Evolutionary conservation across 257 asterid species (phyloP).

Genomic region (Lycium barbarum): DNA sequence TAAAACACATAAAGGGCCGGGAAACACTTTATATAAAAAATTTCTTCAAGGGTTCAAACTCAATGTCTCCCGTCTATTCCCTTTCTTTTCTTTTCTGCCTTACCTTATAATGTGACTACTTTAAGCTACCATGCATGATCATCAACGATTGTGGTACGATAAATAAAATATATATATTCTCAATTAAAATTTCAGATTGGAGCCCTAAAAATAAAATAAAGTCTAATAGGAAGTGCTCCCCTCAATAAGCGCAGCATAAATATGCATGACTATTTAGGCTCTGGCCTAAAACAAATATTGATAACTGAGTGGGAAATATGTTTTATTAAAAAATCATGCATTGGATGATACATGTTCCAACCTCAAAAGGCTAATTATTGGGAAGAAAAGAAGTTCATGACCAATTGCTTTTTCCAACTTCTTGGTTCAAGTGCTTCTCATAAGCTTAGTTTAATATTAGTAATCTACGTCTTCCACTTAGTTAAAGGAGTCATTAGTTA

Average conservation of each 20-base stretch:
- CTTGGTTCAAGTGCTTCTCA: constrained; percentile 20
- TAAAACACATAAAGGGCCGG: neutral
- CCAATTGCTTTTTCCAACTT: constrained; percentile 20
- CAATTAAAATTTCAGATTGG: neutral
- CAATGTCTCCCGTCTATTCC: neutral
- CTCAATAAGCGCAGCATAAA: too few species aligned
- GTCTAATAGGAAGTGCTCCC: too few species aligned
- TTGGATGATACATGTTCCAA: neutral
- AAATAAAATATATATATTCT: neutral
- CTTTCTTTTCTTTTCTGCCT: neutral
- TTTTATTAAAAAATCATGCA: neutral
- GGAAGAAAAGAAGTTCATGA: neutral
- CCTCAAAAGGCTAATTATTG: constrained; percentile 1
- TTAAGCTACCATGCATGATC: neutral
- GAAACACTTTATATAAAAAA: neutral
- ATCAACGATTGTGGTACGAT: neutral
- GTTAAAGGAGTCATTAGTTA: constrained; percentile 17
- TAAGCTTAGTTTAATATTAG: neutral
- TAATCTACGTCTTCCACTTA: neutral
- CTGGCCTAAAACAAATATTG: neutral
- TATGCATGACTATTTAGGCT: too few species aligned
- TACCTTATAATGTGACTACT: neutral
- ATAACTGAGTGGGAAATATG: neutral
- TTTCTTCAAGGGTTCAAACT: neutral
- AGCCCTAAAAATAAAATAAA: too few species aligned